phyloP scores from a whole-genome alignment of 352 stramenopile genomes.

The Globisporangium paroecandrum region DNA sequence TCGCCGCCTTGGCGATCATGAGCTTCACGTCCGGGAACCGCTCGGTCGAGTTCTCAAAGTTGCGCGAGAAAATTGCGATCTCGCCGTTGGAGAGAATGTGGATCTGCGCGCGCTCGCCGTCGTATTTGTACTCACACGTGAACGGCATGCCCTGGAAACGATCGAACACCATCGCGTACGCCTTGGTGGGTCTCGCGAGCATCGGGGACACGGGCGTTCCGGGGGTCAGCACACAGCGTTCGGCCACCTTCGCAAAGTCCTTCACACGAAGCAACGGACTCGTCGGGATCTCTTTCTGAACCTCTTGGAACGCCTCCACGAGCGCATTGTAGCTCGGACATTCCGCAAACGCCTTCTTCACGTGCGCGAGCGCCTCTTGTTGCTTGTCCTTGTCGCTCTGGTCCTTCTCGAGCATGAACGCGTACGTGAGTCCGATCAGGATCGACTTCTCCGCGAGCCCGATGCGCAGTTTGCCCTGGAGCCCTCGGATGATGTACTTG shows the following conservation, averaged over 20 bases:
- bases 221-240: slow-evolving; percentile 89
- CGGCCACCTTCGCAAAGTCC: slow-evolving; percentile 56
- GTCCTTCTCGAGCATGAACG: slow-evolving; percentile 89
- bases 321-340: slow-evolving; percentile 96
- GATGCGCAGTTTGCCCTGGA: slow-evolving; percentile 98
- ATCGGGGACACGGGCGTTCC: slow-evolving; percentile 98
- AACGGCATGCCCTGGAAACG: slow-evolving; percentile 94
- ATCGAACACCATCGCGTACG: slow-evolving; percentile 95
- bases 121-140: slow-evolving; percentile 99
- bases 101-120: slow-evolving; percentile 97
- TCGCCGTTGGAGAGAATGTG: slow-evolving; percentile 88
- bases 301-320: slow-evolving; percentile 83
- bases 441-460: slow-evolving; percentile 97
- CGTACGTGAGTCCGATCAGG: slow-evolving; percentile 95
- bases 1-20: slow-evolving; percentile 63
- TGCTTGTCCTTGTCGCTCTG: slow-evolving; percentile 82
- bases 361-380: slow-evolving; percentile 85
- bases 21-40: slow-evolving; percentile 94
- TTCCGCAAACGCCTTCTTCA: slow-evolving; percentile 99
- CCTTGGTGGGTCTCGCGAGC: slow-evolving; percentile 98
- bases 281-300: slow-evolving; percentile 39
- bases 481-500: slow-evolving; percentile 98
- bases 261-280: slow-evolving; percentile 44
- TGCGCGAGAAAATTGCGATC: slow-evolving; percentile 97
- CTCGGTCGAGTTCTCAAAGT: slow-evolving; percentile 97